Conservation (phyloP, 208 protist genomes). For the Trypanosomatidae sp. region DNA sequence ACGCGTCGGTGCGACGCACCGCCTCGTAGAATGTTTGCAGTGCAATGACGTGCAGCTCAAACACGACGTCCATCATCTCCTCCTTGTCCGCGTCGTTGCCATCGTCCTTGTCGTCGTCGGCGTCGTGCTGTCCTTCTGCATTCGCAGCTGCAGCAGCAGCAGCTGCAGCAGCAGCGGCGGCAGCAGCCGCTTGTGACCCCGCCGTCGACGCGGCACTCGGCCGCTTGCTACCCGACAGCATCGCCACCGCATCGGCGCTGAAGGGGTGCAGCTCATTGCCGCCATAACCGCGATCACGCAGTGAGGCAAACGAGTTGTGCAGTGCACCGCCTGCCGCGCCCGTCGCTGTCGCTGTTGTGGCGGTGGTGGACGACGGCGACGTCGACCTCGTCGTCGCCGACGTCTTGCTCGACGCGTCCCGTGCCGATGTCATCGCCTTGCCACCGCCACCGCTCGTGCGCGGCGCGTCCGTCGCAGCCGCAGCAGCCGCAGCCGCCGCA, state of each 20-base stretch:
- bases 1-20: constrained; percentile 35
- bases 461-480: neutral
- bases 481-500: neutral
- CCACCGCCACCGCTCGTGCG: neutral
- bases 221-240: neutral
- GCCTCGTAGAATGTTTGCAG: constrained; percentile 76
- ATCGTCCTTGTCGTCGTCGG: neutral
- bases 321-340: too few species aligned
- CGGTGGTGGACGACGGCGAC: too few species aligned
- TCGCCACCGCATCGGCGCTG: too few species aligned
- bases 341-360: too few species aligned
- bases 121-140: constrained; percentile 2
- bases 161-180: too few species aligned
- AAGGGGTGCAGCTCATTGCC: too few species aligned
- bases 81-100: constrained; percentile 4
- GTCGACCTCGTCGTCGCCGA: too few species aligned
- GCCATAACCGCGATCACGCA: too few species aligned
- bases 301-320: too few species aligned
- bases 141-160: neutral
- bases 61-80: constrained; percentile 18
- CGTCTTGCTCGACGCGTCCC: too few species aligned
- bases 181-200: neutral
- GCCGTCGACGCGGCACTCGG: neutral
- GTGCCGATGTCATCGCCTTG: too few species aligned
- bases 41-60: constrained; percentile 59